A percentile compares a stretch with the other conserved stretches of the same genome.
These are phyloP conservation scores for Terana coerulea DNA, from an alignment of 768 basidiomycete species.

Conservation along the genomic window DNA sequence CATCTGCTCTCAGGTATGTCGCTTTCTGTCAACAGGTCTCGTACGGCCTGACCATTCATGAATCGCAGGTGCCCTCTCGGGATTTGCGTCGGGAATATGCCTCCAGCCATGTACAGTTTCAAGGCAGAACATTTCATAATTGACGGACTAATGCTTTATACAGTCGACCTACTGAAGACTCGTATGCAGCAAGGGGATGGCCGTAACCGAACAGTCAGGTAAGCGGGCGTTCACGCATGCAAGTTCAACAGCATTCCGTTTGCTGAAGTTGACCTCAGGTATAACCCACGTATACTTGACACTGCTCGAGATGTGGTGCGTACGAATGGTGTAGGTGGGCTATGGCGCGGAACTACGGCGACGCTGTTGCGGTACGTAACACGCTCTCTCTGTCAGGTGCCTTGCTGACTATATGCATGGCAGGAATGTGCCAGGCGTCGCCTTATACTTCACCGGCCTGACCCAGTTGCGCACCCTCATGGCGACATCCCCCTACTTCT, in stretches of 20 bases:
- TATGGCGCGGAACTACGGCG: slow-evolving; percentile 88
- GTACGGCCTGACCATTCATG: background rate
- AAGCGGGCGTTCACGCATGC: slow-evolving; percentile 31
- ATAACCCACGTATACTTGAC: slow-evolving; percentile 35
- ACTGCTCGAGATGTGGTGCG: slow-evolving; percentile 56
- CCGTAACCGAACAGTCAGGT: slow-evolving; percentile 20
- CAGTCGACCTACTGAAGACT: slow-evolving; percentile 92
- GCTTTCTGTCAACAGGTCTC: background rate
- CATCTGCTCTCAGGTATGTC: slow-evolving; percentile 59
- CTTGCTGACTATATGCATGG: background rate
- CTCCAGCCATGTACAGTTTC: slow-evolving; percentile 68
- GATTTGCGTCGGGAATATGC: slow-evolving; percentile 67
- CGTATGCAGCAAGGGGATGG: slow-evolving; percentile 81
- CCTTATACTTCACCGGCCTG: slow-evolving; percentile 85
- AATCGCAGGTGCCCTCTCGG: slow-evolving; percentile 66
- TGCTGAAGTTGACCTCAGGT: background rate
- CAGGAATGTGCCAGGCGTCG: slow-evolving; percentile 92
- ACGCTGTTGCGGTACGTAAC: slow-evolving; percentile 64
- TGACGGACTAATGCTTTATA: background rate
- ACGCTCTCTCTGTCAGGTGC: background rate
- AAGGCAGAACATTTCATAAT: background rate
- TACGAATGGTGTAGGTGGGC: slow-evolving; percentile 60
- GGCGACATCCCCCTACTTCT: slow-evolving; percentile 70
- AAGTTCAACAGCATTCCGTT: background rate
- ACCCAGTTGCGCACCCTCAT: slow-evolving; percentile 78